phyloP scores from a whole-genome alignment of 2,329 filamentous ascomycete species.

The Corinectria fuckeliana region DNA sequence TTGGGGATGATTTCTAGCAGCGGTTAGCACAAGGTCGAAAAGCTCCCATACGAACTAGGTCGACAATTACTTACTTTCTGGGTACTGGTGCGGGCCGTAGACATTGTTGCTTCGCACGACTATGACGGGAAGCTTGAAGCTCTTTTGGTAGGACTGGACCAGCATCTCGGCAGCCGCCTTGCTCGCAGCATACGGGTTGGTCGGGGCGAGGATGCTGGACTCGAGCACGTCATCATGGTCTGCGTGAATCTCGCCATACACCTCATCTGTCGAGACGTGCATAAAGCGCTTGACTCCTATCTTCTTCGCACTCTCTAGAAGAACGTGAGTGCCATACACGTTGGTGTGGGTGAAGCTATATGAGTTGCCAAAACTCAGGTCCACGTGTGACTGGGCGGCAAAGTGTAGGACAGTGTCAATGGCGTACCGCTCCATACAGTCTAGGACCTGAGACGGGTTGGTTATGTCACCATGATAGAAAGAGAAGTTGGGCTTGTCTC shows the following conservation, averaged over 20 bases:
- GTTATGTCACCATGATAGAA: slow-evolving; percentile 84
- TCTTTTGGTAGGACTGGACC: slow-evolving; percentile 85
- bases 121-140: slow-evolving; percentile 80
- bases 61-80: slow-evolving; percentile 68
- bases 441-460: slow-evolving; percentile 71
- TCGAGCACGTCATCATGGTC: slow-evolving; percentile 76
- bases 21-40: background rate
- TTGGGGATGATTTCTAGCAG: slow-evolving; percentile 80
- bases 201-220: slow-evolving; percentile 76
- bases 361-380: slow-evolving; percentile 82
- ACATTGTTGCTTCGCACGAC: slow-evolving; percentile 86
- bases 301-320: slow-evolving; percentile 78
- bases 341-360: slow-evolving; percentile 84
- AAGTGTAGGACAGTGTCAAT: slow-evolving; percentile 87
- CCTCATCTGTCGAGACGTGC: slow-evolving; percentile 85
- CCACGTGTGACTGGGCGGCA: slow-evolving; percentile 85
- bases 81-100: slow-evolving; percentile 84
- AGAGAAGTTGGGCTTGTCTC: slow-evolving; percentile 73
- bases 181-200: slow-evolving; percentile 82
- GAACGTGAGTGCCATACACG: slow-evolving; percentile 82
- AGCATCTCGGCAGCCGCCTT: slow-evolving; percentile 86
- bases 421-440: slow-evolving; percentile 72
- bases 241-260: slow-evolving; percentile 80
- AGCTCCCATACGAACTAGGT: no score
- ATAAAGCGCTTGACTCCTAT: slow-evolving; percentile 76